Conservation (phyloP, 2,329 filamentous ascomycete genomes). For the Hypoxylon sp. region DNA sequence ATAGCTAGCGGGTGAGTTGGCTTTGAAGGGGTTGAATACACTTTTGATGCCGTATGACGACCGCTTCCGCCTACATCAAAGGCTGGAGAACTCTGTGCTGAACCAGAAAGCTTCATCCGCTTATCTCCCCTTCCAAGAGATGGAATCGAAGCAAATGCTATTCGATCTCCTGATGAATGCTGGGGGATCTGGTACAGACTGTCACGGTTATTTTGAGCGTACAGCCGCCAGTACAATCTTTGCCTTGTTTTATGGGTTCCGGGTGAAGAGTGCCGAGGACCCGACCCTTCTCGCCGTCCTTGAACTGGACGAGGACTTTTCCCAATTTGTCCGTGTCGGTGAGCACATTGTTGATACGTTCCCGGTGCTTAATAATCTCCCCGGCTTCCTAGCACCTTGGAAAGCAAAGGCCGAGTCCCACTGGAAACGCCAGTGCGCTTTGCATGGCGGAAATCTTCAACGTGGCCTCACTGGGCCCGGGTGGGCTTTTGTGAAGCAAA, state of each 20-base stretch:
- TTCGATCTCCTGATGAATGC: conserved; percentile 57
- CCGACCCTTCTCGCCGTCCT: conserved; percentile 48
- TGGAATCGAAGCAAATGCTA: conserved; percentile 63
- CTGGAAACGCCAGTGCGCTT: conserved; percentile 47
- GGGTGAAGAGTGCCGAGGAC: conserved; percentile 52
- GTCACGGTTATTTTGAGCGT: conserved; percentile 55
- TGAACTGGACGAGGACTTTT: conserved; percentile 49
- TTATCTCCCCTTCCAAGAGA: conserved; percentile 61
- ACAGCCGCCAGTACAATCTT: conserved; percentile 56
- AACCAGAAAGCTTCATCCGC: conserved; percentile 50
- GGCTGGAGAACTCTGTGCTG: conserved; percentile 57
- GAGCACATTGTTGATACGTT: conserved; percentile 60
- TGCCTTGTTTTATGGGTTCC: conserved; percentile 56
- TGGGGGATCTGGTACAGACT: conserved; percentile 46
- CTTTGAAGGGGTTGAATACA: conserved; percentile 55
- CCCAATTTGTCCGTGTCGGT: conserved; percentile 52
- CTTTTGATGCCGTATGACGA: conserved; percentile 54
- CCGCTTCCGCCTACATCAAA: conserved; percentile 58
- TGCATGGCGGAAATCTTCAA: conserved; percentile 32
- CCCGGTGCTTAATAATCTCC: conserved; percentile 60
- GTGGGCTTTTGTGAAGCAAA: conserved; percentile 55
- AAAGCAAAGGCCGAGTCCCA: conserved; percentile 53
- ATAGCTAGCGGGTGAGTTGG: conserved; percentile 50
- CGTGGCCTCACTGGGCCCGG: conserved; percentile 31
- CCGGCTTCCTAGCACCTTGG: conserved; percentile 56